These are phyloP conservation scores for Acanthamoeba royreba DNA, from an alignment of 208 protist species.

Conservation along the genomic window DNA sequence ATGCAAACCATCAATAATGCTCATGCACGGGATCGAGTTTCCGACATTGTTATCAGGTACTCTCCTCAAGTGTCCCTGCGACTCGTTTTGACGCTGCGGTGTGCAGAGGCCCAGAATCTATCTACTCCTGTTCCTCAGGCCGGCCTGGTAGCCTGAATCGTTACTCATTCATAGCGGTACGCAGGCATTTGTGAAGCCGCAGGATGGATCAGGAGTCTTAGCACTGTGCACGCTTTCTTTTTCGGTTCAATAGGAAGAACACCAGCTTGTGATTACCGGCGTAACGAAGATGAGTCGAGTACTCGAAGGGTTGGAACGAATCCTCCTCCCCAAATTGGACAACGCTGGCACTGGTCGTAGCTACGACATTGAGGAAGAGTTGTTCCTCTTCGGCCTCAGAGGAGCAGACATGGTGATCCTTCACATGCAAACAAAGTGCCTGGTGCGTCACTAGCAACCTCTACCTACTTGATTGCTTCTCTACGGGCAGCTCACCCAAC, in stretches of 20 bases:
- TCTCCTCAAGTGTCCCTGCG: not conserved
- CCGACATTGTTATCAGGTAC: not conserved
- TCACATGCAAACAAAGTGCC: not conserved
- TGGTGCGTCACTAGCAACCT: not conserved
- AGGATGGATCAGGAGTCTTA: not conserved
- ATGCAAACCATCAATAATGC: not conserved
- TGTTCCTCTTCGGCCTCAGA: not conserved
- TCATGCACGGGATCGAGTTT: not conserved
- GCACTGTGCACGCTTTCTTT: not conserved
- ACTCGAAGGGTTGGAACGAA: constrained; percentile 3
- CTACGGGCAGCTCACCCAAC: too few relatives aligned
- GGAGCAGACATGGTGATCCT: constrained; percentile 11
- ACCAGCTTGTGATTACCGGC: not conserved
- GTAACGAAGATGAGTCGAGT: not conserved
- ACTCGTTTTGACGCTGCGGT: not conserved
- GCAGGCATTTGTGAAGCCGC: not conserved
- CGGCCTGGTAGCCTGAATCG: not conserved
- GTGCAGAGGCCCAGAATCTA: not conserved
- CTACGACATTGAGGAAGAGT: not conserved
- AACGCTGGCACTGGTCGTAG: not conserved
- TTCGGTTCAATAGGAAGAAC: not conserved
- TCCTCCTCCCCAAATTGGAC: not conserved
- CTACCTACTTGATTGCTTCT: not conserved
- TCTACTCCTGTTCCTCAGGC: not conserved
- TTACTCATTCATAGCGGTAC: not conserved